Percentiles rank a stretch among this genome's conserved stretches.
Conservation (phyloP, 192 early-diverging fungal genomes). For the Lunasporangiospora selenospora region DNA sequence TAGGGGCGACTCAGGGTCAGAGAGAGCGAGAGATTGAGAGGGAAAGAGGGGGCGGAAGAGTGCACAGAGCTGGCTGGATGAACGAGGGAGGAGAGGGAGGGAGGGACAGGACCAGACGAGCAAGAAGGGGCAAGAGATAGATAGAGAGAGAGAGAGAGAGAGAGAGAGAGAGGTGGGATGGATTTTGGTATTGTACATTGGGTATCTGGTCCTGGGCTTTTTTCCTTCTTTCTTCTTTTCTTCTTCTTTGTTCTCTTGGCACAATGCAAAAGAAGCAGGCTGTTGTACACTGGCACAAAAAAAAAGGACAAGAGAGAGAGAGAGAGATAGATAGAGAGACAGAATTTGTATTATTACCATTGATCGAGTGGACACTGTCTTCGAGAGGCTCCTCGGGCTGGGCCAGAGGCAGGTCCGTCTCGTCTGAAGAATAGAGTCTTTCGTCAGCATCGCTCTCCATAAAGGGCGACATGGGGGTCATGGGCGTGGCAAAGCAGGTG, state of each 20-base stretch:
- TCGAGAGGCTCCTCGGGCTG: slow-evolving; percentile 1
- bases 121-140: background rate
- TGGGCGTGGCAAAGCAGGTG: slow-evolving; percentile 37
- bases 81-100: background rate
- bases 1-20: no score
- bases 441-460: slow-evolving; percentile 43
- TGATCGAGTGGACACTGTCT: background rate
- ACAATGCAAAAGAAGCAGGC: background rate
- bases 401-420: slow-evolving; percentile 6
- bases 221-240: no score
- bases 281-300: no score
- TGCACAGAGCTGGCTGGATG: no score
- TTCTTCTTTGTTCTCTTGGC: no score
- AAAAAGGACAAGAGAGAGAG: background rate
- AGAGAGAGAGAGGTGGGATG: background rate
- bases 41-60: background rate
- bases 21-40: background rate
- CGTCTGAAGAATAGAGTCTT: slow-evolving; percentile 26
- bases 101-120: background rate
- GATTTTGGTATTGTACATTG: background rate
- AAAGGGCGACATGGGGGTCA: slow-evolving; percentile 48
- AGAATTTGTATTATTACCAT: no score
- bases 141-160: background rate
- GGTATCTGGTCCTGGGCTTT: background rate
- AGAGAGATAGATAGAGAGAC: no score